Percentiles rank a stretch among this genome's conserved stretches.
phyloP scores from a whole-genome alignment of 2,329 filamentous ascomycete species.

The Ustilaginoidea virens region DNA sequence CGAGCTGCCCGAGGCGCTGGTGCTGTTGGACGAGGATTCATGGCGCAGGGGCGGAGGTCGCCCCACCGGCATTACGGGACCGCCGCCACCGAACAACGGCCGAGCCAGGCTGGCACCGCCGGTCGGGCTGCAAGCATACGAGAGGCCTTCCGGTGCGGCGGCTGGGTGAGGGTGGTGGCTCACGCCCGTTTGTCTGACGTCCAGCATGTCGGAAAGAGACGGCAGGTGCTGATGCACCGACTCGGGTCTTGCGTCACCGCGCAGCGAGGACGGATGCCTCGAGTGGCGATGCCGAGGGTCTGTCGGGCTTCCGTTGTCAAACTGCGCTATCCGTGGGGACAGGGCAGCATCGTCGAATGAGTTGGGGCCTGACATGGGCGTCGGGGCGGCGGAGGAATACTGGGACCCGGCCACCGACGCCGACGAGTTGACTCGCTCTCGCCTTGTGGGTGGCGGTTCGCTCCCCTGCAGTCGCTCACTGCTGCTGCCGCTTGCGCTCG shows the following conservation, averaged over 20 bases:
- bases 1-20: slow-evolving; percentile 25
- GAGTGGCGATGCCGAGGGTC: slow-evolving; percentile 13
- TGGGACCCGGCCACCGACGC: slow-evolving; percentile 30
- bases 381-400: slow-evolving; percentile 22
- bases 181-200: slow-evolving; percentile 14
- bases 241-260: slow-evolving; percentile 11
- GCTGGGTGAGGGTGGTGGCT: slow-evolving; percentile 7
- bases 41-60: slow-evolving; percentile 25
- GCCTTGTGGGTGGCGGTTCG: slow-evolving; percentile 29
- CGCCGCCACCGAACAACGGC: slow-evolving; percentile 12
- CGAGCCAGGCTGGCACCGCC: too few species aligned
- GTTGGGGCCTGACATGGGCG: slow-evolving; percentile 18
- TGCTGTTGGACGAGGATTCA: slow-evolving; percentile 29
- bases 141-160: slow-evolving; percentile 5
- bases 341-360: slow-evolving; percentile 26
- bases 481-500: slow-evolving; percentile 30
- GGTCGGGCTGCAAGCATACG: too few species aligned
- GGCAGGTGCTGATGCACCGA: slow-evolving; percentile 23
- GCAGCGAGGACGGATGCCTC: slow-evolving; percentile 13
- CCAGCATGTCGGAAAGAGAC: slow-evolving; percentile 31
- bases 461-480: slow-evolving; percentile 32
- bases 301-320: slow-evolving; percentile 18
- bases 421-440: slow-evolving; percentile 32
- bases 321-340: slow-evolving; percentile 24
- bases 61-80: slow-evolving; percentile 12